These are phyloP conservation scores for Astrocystis sublimbata DNA, from an alignment of 495 filamentous ascomycete genomes.

Conservation along the genomic window DNA sequence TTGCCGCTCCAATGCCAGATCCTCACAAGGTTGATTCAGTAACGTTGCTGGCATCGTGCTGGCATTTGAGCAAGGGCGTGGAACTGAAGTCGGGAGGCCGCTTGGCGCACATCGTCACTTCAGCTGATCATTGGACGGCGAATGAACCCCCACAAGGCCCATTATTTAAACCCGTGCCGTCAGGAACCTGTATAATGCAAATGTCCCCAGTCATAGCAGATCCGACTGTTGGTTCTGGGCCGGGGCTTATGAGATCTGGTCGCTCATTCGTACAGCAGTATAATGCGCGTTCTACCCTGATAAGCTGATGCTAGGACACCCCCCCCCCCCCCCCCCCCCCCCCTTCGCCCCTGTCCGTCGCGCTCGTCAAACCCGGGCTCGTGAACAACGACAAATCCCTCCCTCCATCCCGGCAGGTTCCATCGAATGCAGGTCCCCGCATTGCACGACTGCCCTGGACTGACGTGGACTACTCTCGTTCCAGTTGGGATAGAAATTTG, in stretches of 20 bases:
- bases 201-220: constrained; percentile 33
- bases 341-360: constrained; percentile 6
- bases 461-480: constrained; percentile 21
- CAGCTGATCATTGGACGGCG: constrained; percentile 12
- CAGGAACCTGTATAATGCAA: constrained; percentile 36
- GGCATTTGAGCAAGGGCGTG: constrained; percentile 9
- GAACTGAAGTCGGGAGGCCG: constrained; percentile 6
- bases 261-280: constrained; percentile 1
- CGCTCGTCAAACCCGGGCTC: constrained; percentile 3
- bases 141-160: constrained; percentile 5
- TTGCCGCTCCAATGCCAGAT: constrained; percentile 21
- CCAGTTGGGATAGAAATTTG: constrained; percentile 13
- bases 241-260: constrained; percentile 3
- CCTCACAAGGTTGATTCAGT: constrained; percentile 19
- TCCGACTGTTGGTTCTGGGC: constrained; percentile 16
- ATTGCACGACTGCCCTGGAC: constrained; percentile 18
- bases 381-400: constrained; percentile 1
- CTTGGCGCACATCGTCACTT: neutral
- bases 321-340: no score
- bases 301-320: constrained; percentile 16
- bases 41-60: constrained; percentile 15
- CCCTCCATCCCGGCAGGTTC: constrained; percentile 5
- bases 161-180: constrained; percentile 13
- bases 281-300: constrained; percentile 1
- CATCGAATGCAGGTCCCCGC: constrained; percentile 24